phyloP scores from a whole-genome alignment of 371 early-diverging fungal species.

The Globomyces sp. region DNA sequence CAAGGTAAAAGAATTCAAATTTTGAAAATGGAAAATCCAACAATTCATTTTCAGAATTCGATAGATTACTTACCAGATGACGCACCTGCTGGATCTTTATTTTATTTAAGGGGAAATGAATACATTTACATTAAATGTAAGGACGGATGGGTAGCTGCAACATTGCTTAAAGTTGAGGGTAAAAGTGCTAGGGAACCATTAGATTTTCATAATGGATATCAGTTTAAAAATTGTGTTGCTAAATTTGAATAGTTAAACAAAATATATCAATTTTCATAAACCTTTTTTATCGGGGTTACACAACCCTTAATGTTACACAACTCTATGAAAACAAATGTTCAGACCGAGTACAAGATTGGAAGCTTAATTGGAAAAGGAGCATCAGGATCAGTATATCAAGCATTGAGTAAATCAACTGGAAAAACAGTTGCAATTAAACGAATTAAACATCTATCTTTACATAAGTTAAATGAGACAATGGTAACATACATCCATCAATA shows the following conservation, averaged over 20 bases:
- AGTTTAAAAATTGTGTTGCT: not conserved
- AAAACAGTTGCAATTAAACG: constrained; percentile 6
- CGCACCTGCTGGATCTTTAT: constrained; percentile 22
- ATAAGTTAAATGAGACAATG: constrained; percentile 1
- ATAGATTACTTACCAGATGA: not conserved
- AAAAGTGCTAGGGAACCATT: constrained; percentile 56
- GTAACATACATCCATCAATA: too few species aligned
- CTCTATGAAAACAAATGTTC: too few species aligned
- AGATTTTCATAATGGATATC: constrained; percentile 77
- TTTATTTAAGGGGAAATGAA: constrained; percentile 5
- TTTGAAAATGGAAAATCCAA: constrained; percentile 24
- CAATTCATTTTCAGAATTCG: not conserved
- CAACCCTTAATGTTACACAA: too few species aligned
- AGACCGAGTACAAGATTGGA: not conserved
- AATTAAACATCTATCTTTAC: not conserved
- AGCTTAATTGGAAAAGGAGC: constrained; percentile 10
- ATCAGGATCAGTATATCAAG: constrained; percentile 10
- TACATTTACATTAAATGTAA: constrained; percentile 35
- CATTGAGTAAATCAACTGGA: not conserved
- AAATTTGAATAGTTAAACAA: not conserved
- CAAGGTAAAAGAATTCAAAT: constrained; percentile 34
- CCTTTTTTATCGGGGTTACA: too few species aligned
- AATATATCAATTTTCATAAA: too few species aligned
- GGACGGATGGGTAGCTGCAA: constrained; percentile 48
- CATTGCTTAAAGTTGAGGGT: constrained; percentile 52